Conservation (phyloP, 257 asterid genomes). For the Solanum chiquidenum region DNA sequence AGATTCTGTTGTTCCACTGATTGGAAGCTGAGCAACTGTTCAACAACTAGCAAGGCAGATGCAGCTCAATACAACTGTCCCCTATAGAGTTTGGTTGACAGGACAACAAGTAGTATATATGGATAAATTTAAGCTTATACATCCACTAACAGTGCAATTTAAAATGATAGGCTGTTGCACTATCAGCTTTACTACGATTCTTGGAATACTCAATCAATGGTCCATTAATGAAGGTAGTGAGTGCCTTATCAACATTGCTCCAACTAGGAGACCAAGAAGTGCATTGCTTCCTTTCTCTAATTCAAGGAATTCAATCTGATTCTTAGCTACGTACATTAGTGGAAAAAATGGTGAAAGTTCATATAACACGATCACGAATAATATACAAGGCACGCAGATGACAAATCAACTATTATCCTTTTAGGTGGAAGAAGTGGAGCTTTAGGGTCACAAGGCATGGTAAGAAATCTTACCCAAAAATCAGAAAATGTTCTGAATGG, state of each 20-base stretch:
- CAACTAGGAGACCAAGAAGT: constrained; percentile 97
- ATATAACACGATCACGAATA: not conserved
- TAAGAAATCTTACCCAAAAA: constrained; percentile 84
- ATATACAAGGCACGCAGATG: not conserved
- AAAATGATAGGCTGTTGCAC: constrained; percentile 78
- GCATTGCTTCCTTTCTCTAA: constrained; percentile 85
- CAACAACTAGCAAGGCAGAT: no score
- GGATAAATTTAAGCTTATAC: no score
- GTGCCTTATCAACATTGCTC: constrained; percentile 83
- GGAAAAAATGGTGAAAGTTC: not conserved
- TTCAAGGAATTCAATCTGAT: constrained; percentile 8
- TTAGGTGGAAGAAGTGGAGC: constrained; percentile 83
- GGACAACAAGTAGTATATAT: no score
- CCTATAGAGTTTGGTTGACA: no score
- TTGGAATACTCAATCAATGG: constrained; percentile 66
- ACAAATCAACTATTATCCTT: constrained; percentile 59
- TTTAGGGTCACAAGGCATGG: constrained; percentile 73
- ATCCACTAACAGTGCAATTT: constrained; percentile 16
- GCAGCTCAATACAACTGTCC: no score
- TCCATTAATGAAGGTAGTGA: constrained; percentile 61
- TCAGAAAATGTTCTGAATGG: constrained; percentile 33
- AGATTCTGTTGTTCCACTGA: no score
- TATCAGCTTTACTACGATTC: constrained; percentile 74
- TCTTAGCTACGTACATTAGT: not conserved
- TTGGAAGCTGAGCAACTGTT: no score